Evolutionary conservation across 73 alveolate species (phyloP).

Genomic region (Paramecium caudatum): DNA sequence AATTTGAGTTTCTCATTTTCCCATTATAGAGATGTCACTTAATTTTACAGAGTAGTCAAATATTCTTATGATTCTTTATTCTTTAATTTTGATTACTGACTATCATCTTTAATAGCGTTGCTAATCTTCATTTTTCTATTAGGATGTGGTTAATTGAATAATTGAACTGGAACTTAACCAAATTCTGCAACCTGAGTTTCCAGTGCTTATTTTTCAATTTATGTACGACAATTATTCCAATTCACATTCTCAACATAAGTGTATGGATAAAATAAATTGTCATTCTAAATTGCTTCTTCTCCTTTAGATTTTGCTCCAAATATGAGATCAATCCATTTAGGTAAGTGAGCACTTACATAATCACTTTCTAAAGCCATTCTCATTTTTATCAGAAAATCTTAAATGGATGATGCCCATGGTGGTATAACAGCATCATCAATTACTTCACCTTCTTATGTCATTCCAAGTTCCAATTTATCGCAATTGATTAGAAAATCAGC

Average conservation of each 20-base stretch:
- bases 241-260: conserved; percentile 91
- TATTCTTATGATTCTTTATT: not conserved
- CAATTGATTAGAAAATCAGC: conserved; percentile 86
- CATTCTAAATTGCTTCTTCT: conserved; percentile 89
- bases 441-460: conserved; percentile 81
- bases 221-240: conserved; percentile 81
- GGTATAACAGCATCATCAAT: conserved; percentile 75
- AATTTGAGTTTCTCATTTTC: conserved; percentile 62
- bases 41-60: not conserved
- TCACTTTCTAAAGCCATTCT: conserved; percentile 96
- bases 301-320: conserved; percentile 95
- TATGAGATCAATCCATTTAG: conserved; percentile 96
- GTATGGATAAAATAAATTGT: conserved; percentile 94
- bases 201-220: conserved; percentile 84
- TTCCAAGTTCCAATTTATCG: conserved; percentile 86
- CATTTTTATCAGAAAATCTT: conserved; percentile 92
- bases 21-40: conserved; percentile 46
- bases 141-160: conserved; percentile 94
- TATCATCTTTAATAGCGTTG: not conserved
- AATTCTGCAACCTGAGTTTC: conserved; percentile 93
- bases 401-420: conserved; percentile 77
- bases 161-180: conserved; percentile 94
- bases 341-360: conserved; percentile 88
- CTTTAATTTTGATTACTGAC: not conserved
- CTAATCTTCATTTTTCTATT: conserved; percentile 73